A percentile compares a stretch with the other conserved stretches of the same genome.
Conservation (phyloP, 768 basidiomycete species). For the Rhodotorula diobovata region DNA sequence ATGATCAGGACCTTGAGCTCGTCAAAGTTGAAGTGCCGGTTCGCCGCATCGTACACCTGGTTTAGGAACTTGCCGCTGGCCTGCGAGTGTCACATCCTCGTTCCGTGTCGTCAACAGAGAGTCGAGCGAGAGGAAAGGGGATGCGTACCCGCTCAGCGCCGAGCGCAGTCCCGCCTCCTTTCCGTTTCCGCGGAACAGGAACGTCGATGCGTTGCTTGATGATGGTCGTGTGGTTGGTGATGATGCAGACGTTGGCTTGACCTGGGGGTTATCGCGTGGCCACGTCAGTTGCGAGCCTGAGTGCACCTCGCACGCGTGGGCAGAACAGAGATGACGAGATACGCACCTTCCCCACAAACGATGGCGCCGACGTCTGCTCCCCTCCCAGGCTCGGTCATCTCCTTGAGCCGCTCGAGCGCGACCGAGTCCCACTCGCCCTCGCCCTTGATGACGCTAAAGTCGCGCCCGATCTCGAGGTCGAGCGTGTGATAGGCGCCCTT, state of each 20-base stretch:
- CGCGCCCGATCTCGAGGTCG: slow-evolving; percentile 83
- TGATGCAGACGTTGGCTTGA: slow-evolving; percentile 82
- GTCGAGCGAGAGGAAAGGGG: neutral
- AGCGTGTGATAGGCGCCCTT: slow-evolving; percentile 92
- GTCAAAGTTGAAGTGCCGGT: slow-evolving; percentile 82
- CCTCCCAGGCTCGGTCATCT: slow-evolving; percentile 83
- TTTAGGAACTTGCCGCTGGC: slow-evolving; percentile 76
- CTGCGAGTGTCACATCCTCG: too few species aligned
- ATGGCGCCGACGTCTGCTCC: slow-evolving; percentile 96
- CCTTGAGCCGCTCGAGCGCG: slow-evolving; percentile 71
- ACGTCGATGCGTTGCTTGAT: slow-evolving; percentile 84
- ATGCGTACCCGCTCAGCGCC: slow-evolving; percentile 72
- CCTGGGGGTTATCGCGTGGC: slow-evolving; percentile 50
- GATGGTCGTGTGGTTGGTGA: slow-evolving; percentile 95
- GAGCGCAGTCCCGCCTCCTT: slow-evolving; percentile 69
- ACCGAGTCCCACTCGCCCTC: slow-evolving; percentile 84
- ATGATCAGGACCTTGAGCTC: slow-evolving; percentile 85
- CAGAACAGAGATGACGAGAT: neutral
- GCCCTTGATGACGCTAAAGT: slow-evolving; percentile 81
- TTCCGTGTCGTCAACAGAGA: neutral
- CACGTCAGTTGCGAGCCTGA: neutral
- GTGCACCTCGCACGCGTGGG: neutral
- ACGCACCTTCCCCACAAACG: slow-evolving; percentile 81
- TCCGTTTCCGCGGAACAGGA: slow-evolving; percentile 80
- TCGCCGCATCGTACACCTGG: slow-evolving; percentile 77